phyloP scores from a whole-genome alignment of 2,329 filamentous ascomycete genomes.

The Nannizziopsis barbatae region DNA sequence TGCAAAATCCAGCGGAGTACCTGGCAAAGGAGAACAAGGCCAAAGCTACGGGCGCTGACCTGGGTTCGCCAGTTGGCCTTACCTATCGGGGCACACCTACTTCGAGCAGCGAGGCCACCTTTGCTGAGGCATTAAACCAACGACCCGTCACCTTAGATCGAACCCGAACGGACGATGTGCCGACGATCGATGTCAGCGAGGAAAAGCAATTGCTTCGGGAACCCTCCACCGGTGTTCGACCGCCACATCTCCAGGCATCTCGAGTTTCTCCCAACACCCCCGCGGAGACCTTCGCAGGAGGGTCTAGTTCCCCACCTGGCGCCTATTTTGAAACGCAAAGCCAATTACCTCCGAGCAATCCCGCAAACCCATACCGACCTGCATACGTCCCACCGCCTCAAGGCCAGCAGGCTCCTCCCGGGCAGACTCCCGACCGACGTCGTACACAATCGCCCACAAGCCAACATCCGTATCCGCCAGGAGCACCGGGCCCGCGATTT shows the following conservation, averaged over 20 bases:
- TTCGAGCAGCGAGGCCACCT: conserved; percentile 25
- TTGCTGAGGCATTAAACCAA: conserved; percentile 26
- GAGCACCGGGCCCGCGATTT: not conserved
- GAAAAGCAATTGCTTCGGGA: conserved; percentile 26
- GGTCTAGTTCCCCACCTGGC: conserved; percentile 7
- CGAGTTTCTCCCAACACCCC: conserved; percentile 12
- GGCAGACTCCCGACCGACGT: not conserved
- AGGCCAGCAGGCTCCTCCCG: conserved; percentile 1
- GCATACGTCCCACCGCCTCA: not conserved
- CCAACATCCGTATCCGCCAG: conserved; percentile 4
- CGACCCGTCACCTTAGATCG: conserved; percentile 26
- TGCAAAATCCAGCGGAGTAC: conserved; percentile 5
- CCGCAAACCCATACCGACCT: not conserved
- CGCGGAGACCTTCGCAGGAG: conserved; percentile 13
- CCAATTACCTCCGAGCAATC: not conserved
- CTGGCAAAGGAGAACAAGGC: conserved; percentile 15
- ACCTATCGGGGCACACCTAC: conserved; percentile 24
- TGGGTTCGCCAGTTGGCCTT: conserved; percentile 20
- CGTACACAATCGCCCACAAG: not conserved
- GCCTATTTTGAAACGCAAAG: conserved; percentile 1
- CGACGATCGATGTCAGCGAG: conserved; percentile 22
- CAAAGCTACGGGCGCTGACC: conserved; percentile 25
- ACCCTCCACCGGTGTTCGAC: conserved; percentile 32
- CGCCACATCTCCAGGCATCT: not conserved
- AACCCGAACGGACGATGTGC: conserved; percentile 20